Conservation (phyloP, 192 early-diverging fungal genomes). For the Coemansia sp. region DNA sequence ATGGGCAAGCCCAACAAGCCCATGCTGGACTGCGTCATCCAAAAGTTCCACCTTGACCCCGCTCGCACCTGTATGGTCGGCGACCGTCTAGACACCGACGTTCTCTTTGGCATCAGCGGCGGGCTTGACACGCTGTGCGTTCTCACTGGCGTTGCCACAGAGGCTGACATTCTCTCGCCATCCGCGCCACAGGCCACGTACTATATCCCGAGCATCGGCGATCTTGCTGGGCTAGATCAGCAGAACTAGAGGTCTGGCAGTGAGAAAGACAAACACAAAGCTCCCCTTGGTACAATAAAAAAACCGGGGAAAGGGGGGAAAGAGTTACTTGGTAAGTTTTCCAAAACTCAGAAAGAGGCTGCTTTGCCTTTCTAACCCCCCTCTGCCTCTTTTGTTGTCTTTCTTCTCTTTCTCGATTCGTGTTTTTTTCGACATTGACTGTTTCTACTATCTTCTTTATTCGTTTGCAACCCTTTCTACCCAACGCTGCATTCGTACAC, state of each 20-base stretch:
- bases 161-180: constrained; percentile 24
- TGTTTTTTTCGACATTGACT: constrained; percentile 1
- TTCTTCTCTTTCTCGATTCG: neutral
- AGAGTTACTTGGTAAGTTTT: too few relatives aligned
- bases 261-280: too few relatives aligned
- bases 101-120: constrained; percentile 87
- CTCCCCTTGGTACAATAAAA: too few relatives aligned
- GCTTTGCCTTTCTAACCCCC: too few relatives aligned
- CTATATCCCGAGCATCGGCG: constrained; percentile 42
- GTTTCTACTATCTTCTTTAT: neutral
- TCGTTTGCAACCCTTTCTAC: neutral
- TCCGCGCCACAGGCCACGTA: constrained; percentile 37
- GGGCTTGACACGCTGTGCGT: constrained; percentile 87
- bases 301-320: too few relatives aligned
- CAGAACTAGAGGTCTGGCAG: neutral
- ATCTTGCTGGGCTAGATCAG: constrained; percentile 20
- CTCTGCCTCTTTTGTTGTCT: neutral
- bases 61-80: constrained; percentile 93
- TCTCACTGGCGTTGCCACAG: constrained; percentile 72
- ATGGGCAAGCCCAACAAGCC: constrained; percentile 92
- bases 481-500: neutral
- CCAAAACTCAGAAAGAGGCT: too few relatives aligned
- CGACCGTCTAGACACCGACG: constrained; percentile 94
- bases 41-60: constrained; percentile 78
- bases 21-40: constrained; percentile 91